A percentile compares a stretch with the other conserved stretches of the same genome.
These are phyloP conservation scores for Leccinum arenicola DNA, from an alignment of 768 basidiomycete genomes.

Conservation along the genomic window DNA sequence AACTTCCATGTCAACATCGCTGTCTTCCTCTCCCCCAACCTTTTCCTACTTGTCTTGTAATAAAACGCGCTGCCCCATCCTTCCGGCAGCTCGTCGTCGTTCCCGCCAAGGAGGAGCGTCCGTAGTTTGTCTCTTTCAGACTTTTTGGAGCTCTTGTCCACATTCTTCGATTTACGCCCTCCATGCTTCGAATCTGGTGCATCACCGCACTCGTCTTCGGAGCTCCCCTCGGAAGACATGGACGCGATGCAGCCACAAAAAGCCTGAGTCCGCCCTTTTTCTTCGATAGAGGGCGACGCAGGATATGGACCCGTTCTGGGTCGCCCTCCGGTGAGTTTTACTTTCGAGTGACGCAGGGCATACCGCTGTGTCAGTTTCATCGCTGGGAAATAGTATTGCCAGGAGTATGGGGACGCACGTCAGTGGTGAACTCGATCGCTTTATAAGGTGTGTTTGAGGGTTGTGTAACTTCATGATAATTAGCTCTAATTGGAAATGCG, in stretches of 20 bases:
- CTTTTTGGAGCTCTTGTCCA: slow-evolving; percentile 33
- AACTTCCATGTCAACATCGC: slow-evolving; percentile 86
- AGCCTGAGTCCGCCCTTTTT: slow-evolving; percentile 92
- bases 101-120: slow-evolving; percentile 66
- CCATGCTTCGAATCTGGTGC: background rate
- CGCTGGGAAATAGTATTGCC: background rate
- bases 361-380: slow-evolving; percentile 28
- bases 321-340: slow-evolving; percentile 97
- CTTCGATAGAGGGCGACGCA: slow-evolving; percentile 71
- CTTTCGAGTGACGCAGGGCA: slow-evolving; percentile 97
- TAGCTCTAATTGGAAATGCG: no score
- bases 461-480: no score
- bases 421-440: slow-evolving; percentile 86
- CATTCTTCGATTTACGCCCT: no score
- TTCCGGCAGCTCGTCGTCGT: slow-evolving; percentile 71
- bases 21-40: slow-evolving; percentile 23
- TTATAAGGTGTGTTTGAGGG: slow-evolving; percentile 18
- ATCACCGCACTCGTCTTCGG: slow-evolving; percentile 27
- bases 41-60: slow-evolving; percentile 8
- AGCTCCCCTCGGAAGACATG: slow-evolving; percentile 57
- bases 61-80: slow-evolving; percentile 65
- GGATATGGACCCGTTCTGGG: slow-evolving; percentile 75
- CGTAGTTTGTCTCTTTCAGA: slow-evolving; percentile 69
- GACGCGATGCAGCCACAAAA: slow-evolving; percentile 75
- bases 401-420: slow-evolving; percentile 53